Evolutionary conservation across 352 stramenopile species (phyloP).

Genomic region (Globisporangium abappressorium): DNA sequence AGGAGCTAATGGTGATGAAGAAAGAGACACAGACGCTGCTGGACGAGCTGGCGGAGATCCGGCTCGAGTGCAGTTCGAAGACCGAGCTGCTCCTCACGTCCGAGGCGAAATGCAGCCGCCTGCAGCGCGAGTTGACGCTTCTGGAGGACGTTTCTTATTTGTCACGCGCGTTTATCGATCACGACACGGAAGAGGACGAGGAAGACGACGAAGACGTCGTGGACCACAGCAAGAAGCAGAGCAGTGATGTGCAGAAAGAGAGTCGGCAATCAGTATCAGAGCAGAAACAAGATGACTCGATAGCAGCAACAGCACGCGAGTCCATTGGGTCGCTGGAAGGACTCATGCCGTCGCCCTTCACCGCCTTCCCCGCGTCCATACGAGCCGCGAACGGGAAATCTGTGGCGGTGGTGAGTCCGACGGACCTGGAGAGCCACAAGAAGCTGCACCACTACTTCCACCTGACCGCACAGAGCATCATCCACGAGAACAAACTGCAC

Average conservation of each 20-base stretch:
- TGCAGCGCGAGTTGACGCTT: conserved; percentile 73
- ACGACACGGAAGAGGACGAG: conserved; percentile 64
- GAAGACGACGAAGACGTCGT: conserved; percentile 46
- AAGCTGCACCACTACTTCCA: conserved; percentile 89
- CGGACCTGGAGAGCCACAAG: conserved; percentile 71
- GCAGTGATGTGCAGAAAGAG: neutral
- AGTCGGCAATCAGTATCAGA: neutral
- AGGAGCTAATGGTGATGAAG: conserved; percentile 27
- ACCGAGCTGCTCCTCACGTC: conserved; percentile 59
- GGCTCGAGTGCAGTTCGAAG: conserved; percentile 45
- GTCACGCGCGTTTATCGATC: conserved; percentile 61
- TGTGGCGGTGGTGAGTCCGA: conserved; percentile 40
- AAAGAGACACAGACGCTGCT: conserved; percentile 41
- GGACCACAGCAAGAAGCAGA: conserved; percentile 7
- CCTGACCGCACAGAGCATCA: conserved; percentile 81
- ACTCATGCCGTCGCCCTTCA: conserved; percentile 27
- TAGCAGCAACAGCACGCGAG: neutral
- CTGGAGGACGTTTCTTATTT: conserved; percentile 79
- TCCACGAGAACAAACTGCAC: conserved; percentile 82
- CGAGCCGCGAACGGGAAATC: conserved; percentile 30
- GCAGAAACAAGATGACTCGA: neutral
- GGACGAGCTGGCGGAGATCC: conserved; percentile 32
- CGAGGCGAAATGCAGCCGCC: conserved; percentile 55
- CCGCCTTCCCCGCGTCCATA: conserved; percentile 31
- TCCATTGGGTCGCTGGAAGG: conserved; percentile 2